Conservation (phyloP, 2,329 filamentous ascomycete species). For the Xylariaceae sp. region DNA sequence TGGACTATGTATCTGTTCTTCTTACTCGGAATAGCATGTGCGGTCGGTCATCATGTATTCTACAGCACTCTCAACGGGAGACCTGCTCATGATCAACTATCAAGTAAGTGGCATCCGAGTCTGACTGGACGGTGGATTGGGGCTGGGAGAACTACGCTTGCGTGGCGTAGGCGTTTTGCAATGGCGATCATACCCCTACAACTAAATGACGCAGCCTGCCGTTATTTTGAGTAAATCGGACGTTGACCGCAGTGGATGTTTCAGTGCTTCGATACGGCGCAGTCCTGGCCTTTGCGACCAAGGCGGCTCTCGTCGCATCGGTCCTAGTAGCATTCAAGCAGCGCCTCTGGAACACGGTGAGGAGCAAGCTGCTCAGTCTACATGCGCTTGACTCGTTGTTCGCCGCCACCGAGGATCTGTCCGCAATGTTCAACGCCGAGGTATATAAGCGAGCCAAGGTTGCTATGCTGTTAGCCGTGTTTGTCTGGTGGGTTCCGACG, state of each 20-base stretch:
- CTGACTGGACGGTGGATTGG: too few species aligned
- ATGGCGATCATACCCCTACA: too few species aligned
- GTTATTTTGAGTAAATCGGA: too few species aligned
- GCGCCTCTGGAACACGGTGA: constrained; percentile 29
- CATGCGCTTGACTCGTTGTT: constrained; percentile 31
- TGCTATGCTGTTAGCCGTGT: constrained; percentile 30
- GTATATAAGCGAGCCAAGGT: constrained; percentile 27
- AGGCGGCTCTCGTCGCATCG: constrained; percentile 33
- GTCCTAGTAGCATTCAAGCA: constrained; percentile 30
- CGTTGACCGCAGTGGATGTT: too few species aligned
- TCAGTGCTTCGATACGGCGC: constrained; percentile 35
- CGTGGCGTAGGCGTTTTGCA: too few species aligned
- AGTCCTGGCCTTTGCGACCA: constrained; percentile 33
- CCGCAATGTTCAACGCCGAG: constrained; percentile 26
- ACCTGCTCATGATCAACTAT: constrained; percentile 29
- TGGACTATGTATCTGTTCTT: constrained; percentile 34
- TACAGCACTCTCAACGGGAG: constrained; percentile 30
- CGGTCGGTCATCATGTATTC: constrained; percentile 34
- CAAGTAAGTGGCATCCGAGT: constrained; percentile 10
- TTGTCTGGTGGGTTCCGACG: constrained; percentile 26
- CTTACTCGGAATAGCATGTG: constrained; percentile 31
- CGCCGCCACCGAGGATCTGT: constrained; percentile 26
- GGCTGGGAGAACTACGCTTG: too few species aligned
- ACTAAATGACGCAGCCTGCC: too few species aligned
- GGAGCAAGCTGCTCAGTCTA: constrained; percentile 24